Evolutionary conservation across 148 eudicot genomes (phyloP).

Genomic region (Cornus suecica): DNA sequence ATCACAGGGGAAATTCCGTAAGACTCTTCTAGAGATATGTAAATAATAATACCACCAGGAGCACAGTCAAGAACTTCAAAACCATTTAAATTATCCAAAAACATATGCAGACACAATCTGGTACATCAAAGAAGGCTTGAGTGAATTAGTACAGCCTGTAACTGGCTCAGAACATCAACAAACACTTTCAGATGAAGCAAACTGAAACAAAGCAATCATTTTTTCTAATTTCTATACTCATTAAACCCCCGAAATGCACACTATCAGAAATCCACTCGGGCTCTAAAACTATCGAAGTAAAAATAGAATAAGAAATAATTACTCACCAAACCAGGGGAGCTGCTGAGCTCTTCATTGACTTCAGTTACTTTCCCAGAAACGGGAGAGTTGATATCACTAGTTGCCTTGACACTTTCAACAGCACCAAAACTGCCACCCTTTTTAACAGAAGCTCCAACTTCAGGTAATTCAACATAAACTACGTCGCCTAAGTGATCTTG

Average conservation of each 20-base stretch:
- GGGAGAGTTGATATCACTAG: constrained; percentile 92
- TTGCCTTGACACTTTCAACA: constrained; percentile 95
- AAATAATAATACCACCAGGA: too few relatives aligned
- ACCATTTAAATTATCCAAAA: too few relatives aligned
- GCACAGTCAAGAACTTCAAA: too few relatives aligned
- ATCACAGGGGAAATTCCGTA: too few relatives aligned
- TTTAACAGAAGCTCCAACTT: constrained; percentile 60
- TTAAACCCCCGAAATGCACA: not conserved
- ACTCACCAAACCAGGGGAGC: constrained; percentile 72
- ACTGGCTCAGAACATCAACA: not conserved
- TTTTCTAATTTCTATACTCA: too few relatives aligned
- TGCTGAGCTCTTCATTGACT: constrained; percentile 58
- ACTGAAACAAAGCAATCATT: not conserved
- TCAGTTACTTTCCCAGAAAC: constrained; percentile 78
- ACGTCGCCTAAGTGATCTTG: constrained; percentile 91
- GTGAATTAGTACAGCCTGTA: not conserved
- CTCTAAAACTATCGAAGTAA: too few relatives aligned
- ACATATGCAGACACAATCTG: not conserved
- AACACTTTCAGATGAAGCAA: not conserved
- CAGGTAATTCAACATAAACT: constrained; percentile 86
- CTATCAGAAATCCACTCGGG: not conserved
- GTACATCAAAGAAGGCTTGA: not conserved
- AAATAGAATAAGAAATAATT: not conserved
- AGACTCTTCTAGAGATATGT: not conserved
- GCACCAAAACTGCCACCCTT: constrained; percentile 83